Conservation (phyloP, 2,329 filamentous ascomycete species). For the Pestalotiopsis sp. region DNA sequence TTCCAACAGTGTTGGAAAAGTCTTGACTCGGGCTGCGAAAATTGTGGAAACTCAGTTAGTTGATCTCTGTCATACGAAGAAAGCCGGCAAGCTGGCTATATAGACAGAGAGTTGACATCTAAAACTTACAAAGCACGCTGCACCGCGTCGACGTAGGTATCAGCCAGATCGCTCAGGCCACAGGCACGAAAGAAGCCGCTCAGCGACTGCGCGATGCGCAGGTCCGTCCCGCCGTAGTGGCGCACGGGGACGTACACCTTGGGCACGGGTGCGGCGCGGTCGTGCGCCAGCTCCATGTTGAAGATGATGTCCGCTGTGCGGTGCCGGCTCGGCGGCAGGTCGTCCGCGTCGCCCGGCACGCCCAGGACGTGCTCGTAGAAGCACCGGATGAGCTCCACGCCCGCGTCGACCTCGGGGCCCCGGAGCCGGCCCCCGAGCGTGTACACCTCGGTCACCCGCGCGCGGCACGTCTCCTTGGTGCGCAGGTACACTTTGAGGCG, state of each 20-base stretch:
- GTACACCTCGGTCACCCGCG: not conserved
- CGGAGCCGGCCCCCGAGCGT: not conserved
- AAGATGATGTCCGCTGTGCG: slow-evolving; percentile 3
- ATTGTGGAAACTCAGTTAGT: not conserved
- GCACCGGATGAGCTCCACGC: not conserved
- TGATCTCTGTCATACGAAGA: not conserved
- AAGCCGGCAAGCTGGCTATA: not conserved
- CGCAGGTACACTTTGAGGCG: slow-evolving; percentile 1
- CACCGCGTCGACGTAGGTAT: not conserved
- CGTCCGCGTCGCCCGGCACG: not conserved
- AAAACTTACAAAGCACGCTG: not conserved
- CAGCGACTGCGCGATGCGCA: not conserved
- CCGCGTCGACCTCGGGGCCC: not conserved
- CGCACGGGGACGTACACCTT: not conserved
- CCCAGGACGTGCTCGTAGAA: not conserved
- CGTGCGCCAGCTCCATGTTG: not conserved
- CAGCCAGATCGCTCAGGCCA: not conserved
- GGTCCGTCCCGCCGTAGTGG: not conserved
- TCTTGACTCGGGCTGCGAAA: not conserved
- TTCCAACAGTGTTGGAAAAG: not conserved
- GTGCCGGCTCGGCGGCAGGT: not conserved
- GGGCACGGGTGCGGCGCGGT: not conserved
- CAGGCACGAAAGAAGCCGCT: not conserved
- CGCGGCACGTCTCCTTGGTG: not conserved
- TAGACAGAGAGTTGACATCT: not conserved